These are phyloP conservation scores for Arxiozyma slooffiae DNA, from an alignment of 1,139 yeast genomes.

Conservation along the genomic window DNA sequence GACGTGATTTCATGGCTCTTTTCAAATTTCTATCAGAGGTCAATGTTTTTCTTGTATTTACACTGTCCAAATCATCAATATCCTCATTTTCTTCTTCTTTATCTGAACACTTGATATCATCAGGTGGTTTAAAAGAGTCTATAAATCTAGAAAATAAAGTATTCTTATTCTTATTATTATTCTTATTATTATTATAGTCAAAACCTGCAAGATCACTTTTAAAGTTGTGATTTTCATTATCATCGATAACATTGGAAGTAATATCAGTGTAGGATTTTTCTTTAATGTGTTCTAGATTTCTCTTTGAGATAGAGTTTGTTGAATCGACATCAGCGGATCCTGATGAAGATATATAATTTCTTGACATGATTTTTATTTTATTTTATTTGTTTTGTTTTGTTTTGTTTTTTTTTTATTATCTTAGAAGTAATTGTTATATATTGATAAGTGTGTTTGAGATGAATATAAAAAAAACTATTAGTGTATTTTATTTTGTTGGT, in stretches of 20 bases:
- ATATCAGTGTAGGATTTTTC: constrained; percentile 4
- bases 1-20: constrained; percentile 40
- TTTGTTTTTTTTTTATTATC: too few species aligned
- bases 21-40: constrained; percentile 26
- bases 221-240: background rate
- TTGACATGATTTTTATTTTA: background rate
- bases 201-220: background rate
- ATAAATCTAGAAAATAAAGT: constrained; percentile 1
- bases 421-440: too few species aligned
- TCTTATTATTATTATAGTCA: background rate
- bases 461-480: background rate
- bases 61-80: constrained; percentile 1
- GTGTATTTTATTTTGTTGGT: too few species aligned
- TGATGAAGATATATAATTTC: background rate
- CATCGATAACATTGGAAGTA: background rate
- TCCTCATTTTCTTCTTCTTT: background rate
- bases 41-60: background rate
- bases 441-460: background rate
- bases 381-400: background rate
- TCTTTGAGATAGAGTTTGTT: constrained; percentile 2
- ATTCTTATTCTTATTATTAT: too few species aligned
- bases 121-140: constrained; percentile 6
- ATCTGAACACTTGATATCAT: background rate
- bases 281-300: constrained; percentile 1
- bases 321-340: constrained; percentile 3